phyloP scores from a whole-genome alignment of 805 yeast genomes.

The Saturnispora besseyi region DNA sequence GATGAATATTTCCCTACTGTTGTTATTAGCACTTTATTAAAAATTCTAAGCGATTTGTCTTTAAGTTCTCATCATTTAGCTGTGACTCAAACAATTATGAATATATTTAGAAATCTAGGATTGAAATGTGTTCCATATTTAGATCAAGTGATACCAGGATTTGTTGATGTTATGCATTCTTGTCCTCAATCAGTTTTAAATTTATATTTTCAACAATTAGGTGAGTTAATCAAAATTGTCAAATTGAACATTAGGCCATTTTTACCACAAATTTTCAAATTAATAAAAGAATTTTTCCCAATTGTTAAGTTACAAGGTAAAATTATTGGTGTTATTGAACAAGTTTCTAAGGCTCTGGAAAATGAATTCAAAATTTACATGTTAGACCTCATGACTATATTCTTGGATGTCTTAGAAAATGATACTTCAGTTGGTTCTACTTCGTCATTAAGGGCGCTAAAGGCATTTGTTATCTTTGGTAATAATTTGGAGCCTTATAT shows the following conservation, averaged over 20 bases:
- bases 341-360: slow-evolving; percentile 76
- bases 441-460: slow-evolving; percentile 64
- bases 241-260: slow-evolving; percentile 85
- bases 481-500: slow-evolving; percentile 80
- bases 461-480: slow-evolving; percentile 81
- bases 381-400: slow-evolving; percentile 65
- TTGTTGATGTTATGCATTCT: slow-evolving; percentile 72
- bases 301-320: slow-evolving; percentile 62
- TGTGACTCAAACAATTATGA: slow-evolving; percentile 89
- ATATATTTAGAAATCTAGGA: slow-evolving; percentile 83
- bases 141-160: slow-evolving; percentile 81
- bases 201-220: slow-evolving; percentile 81
- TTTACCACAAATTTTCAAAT: slow-evolving; percentile 62
- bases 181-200: slow-evolving; percentile 75
- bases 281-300: slow-evolving; percentile 65
- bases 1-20: slow-evolving; percentile 96
- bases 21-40: slow-evolving; percentile 77
- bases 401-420: slow-evolving; percentile 67
- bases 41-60: slow-evolving; percentile 76
- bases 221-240: slow-evolving; percentile 70
- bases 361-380: slow-evolving; percentile 86
- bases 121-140: slow-evolving; percentile 83
- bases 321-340: slow-evolving; percentile 71
- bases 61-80: slow-evolving; percentile 80
- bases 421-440: slow-evolving; percentile 54